These are phyloP conservation scores for Nothophoma quercina DNA, from an alignment of 2,329 filamentous ascomycete species.

Conservation along the genomic window DNA sequence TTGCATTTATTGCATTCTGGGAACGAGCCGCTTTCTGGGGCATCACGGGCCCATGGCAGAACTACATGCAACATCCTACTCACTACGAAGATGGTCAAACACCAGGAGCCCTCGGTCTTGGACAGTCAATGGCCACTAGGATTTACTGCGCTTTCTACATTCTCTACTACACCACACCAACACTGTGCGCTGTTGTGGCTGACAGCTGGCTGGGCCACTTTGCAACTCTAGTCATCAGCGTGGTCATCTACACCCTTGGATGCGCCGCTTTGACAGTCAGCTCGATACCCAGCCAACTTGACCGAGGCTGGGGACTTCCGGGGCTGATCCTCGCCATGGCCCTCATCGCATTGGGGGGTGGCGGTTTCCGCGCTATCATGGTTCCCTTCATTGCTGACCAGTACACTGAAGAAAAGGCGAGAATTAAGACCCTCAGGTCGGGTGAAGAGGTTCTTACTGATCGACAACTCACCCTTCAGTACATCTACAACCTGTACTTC, in stretches of 20 bases:
- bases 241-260: conserved; percentile 38
- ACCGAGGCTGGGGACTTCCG: conserved; percentile 34
- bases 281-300: conserved; percentile 26
- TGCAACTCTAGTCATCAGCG: conserved; percentile 44
- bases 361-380: conserved; percentile 48
- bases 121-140: conserved; percentile 56
- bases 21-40: conserved; percentile 43
- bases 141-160: conserved; percentile 66
- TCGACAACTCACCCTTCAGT: conserved; percentile 45
- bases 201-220: conserved; percentile 52
- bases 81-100: conserved; percentile 39
- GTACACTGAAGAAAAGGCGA: conserved; percentile 34
- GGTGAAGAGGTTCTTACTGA: conserved; percentile 48
- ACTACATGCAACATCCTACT: conserved; percentile 52
- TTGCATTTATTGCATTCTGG: conserved; percentile 36
- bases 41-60: conserved; percentile 48
- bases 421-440: conserved; percentile 29
- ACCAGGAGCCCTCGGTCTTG: conserved; percentile 43
- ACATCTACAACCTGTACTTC: conserved; percentile 52
- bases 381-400: conserved; percentile 50
- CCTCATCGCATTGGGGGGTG: conserved; percentile 50
- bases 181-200: conserved; percentile 47
- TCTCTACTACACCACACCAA: conserved; percentile 53
- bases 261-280: conserved; percentile 33
- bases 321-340: conserved; percentile 42